A percentile compares a stretch with the other conserved stretches of the same genome.
Evolutionary conservation across 1,284 basidiomycete species (phyloP).

Genomic region (Pseudozyma flocculosa): DNA sequence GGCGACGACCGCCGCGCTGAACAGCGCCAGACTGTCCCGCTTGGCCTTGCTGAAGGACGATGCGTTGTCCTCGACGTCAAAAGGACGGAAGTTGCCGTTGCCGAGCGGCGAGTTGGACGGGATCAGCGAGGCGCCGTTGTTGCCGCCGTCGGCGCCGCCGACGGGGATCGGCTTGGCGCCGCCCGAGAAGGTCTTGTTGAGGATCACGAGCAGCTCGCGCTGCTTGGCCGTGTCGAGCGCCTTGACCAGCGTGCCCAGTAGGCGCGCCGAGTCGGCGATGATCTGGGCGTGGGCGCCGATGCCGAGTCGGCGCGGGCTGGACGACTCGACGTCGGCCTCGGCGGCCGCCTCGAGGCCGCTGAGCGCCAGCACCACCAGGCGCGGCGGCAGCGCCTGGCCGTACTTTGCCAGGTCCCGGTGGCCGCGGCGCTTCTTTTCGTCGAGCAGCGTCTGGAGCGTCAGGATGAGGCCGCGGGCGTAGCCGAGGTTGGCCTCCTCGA

Average conservation of each 20-base stretch:
- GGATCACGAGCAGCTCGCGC: slow-evolving; percentile 20
- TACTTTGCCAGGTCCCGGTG: slow-evolving; percentile 40
- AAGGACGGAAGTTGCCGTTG: too few relatives aligned
- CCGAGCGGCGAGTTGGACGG: neutral
- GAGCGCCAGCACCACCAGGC: slow-evolving; percentile 31
- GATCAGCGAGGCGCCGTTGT: slow-evolving; percentile 5
- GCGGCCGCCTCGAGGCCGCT: slow-evolving; percentile 5
- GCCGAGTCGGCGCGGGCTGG: slow-evolving; percentile 2
- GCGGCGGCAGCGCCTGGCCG: slow-evolving; percentile 29
- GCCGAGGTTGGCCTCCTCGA: slow-evolving; percentile 39
- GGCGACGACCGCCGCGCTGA: slow-evolving; percentile 24
- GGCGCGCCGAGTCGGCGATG: slow-evolving; percentile 33
- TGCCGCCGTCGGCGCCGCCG: neutral
- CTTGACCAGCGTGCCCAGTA: slow-evolving; percentile 37
- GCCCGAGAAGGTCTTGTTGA: slow-evolving; percentile 26
- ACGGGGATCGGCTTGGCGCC: slow-evolving; percentile 6
- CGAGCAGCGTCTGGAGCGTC: slow-evolving; percentile 47
- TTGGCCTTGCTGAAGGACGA: slow-evolving; percentile 1
- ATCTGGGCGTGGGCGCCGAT: slow-evolving; percentile 33
- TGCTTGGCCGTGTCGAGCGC: slow-evolving; percentile 28
- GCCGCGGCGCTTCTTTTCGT: slow-evolving; percentile 33
- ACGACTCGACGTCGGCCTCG: neutral
- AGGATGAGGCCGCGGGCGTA: slow-evolving; percentile 51
- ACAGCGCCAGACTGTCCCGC: slow-evolving; percentile 14
- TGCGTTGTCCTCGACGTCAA: neutral